Percentiles rank a stretch among this genome's conserved stretches.
These are phyloP conservation scores for Mycothermus thermophilus DNA, from an alignment of 495 filamentous ascomycete species.

Conservation along the genomic window DNA sequence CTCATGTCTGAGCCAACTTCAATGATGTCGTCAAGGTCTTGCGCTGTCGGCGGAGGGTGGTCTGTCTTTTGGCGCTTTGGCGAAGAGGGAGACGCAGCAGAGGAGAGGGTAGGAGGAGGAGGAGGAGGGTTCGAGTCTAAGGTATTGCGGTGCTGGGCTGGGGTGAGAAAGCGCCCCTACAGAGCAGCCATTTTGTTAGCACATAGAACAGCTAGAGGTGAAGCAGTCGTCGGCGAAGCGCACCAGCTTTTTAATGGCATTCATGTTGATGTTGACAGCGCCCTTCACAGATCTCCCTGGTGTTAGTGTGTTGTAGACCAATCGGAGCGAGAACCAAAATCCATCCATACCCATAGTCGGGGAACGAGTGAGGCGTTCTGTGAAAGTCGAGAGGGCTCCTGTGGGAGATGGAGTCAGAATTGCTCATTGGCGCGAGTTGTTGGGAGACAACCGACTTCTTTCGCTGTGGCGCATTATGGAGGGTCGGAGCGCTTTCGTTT, in stretches of 20 bases:
- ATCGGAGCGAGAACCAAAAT: no score
- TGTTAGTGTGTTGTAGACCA: slow-evolving; percentile 3
- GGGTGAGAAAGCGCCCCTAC: no score
- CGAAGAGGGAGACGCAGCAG: slow-evolving; percentile 9
- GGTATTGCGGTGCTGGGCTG: slow-evolving; percentile 5
- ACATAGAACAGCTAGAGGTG: no score
- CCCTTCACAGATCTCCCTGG: slow-evolving; percentile 11
- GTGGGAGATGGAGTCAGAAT: slow-evolving; percentile 2
- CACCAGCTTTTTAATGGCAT: no score
- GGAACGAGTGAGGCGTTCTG: slow-evolving; percentile 13
- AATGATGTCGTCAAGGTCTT: slow-evolving; percentile 3
- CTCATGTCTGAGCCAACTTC: slow-evolving; percentile 13
- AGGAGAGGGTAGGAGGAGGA: no score
- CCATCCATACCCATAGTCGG: slow-evolving; percentile 20
- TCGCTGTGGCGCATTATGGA: slow-evolving; percentile 12
- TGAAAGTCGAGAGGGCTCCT: slow-evolving; percentile 10
- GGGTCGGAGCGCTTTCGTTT: no score
- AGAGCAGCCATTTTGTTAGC: no score
- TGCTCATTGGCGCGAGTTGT: not conserved
- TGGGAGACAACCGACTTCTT: not conserved
- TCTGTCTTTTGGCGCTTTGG: slow-evolving; percentile 18
- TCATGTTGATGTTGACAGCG: slow-evolving; percentile 14
- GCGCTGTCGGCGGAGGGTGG: slow-evolving; percentile 1
- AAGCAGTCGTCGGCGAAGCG: no score
- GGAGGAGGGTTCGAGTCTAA: slow-evolving; percentile 3